Evolutionary conservation across 306 rosid genomes (phyloP), one percentile per base, ranked within the genome.

Genomic region (Fragaria nilgerrensis): DNA sequence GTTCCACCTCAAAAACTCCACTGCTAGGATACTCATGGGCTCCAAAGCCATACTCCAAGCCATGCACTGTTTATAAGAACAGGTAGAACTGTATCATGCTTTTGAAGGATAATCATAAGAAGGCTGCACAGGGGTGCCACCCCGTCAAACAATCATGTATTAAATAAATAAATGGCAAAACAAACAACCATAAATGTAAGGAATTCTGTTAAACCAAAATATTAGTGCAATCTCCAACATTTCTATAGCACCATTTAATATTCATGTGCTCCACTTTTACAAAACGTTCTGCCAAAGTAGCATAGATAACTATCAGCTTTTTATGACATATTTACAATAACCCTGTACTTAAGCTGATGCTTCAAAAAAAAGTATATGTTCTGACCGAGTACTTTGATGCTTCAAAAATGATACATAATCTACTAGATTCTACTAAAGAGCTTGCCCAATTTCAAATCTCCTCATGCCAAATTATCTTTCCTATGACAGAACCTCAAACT

Each of bases 1-100:
- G 98, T 81, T 96, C 99, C 53, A 91, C 97, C 96, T 93, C 93
- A 84, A 92, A 96, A 76, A 96, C 90, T 71, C 99, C 98, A 85
- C 98, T 96, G 14, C 90, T 74, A 39, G 98, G 79, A 77, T 84
- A 92, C 76, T 96, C 98, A 56, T 96, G 99, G 76, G 97, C 98
- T 82, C 98, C 99, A 80, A 86, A 96, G 55, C 91, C 98, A 79
- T 87, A 96, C 82, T 96, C 99, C 88, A 85, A 62, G 66, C 90
- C 96, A 79, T 92, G 96, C 62, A 89, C 98, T 96, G 92, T 80
- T 45, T 72, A 73, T 65, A 22, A 83, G 81, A 82, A 77, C 36
- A 74, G 32, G 74, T 14, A 83, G 74, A 79, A 49, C 47, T 81
- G 45, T 75, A n/a, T 77, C 80, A 84, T 75, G 75, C 43, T 52